Percentiles rank a stretch among this genome's conserved stretches.
Evolutionary conservation across 2,329 filamentous ascomycete genomes (phyloP).

Genomic region (Xylariaceae sp.): DNA sequence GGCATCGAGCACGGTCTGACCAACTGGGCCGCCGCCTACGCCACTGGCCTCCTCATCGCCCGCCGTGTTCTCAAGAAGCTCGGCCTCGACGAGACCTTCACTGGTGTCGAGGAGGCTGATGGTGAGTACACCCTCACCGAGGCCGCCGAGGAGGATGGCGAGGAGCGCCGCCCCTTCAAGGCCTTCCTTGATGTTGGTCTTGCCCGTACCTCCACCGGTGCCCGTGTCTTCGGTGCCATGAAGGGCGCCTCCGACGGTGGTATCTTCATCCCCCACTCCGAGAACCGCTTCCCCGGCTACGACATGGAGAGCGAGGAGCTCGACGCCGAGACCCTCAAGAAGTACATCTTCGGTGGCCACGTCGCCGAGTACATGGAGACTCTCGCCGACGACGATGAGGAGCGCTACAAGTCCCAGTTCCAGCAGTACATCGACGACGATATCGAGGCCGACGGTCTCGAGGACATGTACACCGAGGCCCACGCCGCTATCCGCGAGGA

Average conservation of each 20-base stretch:
- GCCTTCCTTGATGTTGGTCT: constrained; percentile 97
- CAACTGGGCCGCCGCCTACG: constrained; percentile 99
- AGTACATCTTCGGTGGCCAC: constrained; percentile 99
- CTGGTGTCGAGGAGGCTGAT: constrained; percentile 93
- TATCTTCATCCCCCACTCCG: constrained; percentile 94
- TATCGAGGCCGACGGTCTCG: constrained; percentile 90
- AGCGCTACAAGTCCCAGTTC: constrained; percentile 99
- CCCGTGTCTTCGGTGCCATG: constrained; percentile 98
- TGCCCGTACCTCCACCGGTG: constrained; percentile 93
- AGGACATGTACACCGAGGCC: constrained; percentile 93
- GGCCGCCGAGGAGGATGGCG: constrained; percentile 84
- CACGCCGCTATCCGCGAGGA: constrained; percentile 97
- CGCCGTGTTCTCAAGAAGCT: constrained; percentile 97
- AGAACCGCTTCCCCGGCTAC: constrained; percentile 99
- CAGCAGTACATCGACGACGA: constrained; percentile 96
- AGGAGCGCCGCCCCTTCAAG: constrained; percentile 98
- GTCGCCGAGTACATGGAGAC: constrained; percentile 99
- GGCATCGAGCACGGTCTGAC: constrained; percentile 97
- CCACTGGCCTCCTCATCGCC: constrained; percentile 93
- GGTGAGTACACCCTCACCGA: constrained; percentile 96
- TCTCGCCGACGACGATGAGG: constrained; percentile 98
- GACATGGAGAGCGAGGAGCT: constrained; percentile 98
- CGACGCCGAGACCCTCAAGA: constrained; percentile 92
- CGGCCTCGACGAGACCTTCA: constrained; percentile 86
- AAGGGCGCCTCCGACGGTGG: constrained; percentile 99